Base-by-base conservation (phyloP, 176 grass and related monocot genomes). In the Chrysopogon serrulatus region DNA sequence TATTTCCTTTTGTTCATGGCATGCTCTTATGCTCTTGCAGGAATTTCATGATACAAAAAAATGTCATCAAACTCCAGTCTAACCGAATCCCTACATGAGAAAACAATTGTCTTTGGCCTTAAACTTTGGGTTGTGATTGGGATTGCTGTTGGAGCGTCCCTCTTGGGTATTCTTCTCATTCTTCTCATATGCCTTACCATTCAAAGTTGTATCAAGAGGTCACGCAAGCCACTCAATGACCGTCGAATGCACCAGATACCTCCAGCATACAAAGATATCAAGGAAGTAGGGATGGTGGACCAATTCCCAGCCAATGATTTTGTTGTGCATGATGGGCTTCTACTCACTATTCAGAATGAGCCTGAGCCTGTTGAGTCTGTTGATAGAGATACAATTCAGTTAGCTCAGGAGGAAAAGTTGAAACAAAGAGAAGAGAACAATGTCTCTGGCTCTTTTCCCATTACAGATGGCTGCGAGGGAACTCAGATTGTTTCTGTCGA, bases 51-150 rank as follows among this genome's bases (percentile, higher is more conserved):
- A 35, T 73, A 28, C 10, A 60, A 13, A 35, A 49, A 85, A 17
- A 95, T 95, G 96, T 98, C 93, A 24, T 90, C 91, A 23, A 91
- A 83, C 48, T 92, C 94, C 30, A 87, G 91, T 71, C 86, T 98
- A 35, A 89, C 92, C 67, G 91, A 98, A 82, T 92, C 94, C 51
- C 81, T 98, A 57, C 88, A 95, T 87, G 79, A 85, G 57, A 95
- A 91, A 87, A 98, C 92, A 9, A 49, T 93, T 75, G 73, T 98
- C 35, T 89, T 95, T 86, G 93, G 96, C 30, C 93, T 98, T 39
- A 94, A 95, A 88, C 85, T 98, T 51, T 98, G 91, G 93, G 93
- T 94, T 34, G 91, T 98, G 36, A 98, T 98, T 79, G 92, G 96
- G n/a, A 88, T 98, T 13, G 54, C 85, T 49, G 96, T 93, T 23